Conservation (phyloP, 2,329 filamentous ascomycete genomes). For the Fusarium decemcellulare region DNA sequence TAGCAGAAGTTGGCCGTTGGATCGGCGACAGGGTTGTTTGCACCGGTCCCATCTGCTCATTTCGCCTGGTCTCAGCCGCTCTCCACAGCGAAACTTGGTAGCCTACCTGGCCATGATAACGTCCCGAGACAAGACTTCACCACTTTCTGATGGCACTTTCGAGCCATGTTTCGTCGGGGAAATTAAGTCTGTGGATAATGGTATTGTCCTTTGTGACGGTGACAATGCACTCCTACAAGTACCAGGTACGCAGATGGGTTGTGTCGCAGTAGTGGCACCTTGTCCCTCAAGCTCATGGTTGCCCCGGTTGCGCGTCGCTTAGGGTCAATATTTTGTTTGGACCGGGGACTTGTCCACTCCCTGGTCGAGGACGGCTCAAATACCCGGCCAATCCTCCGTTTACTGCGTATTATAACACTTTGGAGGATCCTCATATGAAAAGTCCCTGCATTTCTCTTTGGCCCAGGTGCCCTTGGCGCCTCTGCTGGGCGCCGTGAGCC, state of each 20-base stretch:
- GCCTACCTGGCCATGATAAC: neutral
- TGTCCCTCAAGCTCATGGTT: constrained; percentile 18
- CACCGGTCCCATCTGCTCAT: constrained; percentile 15
- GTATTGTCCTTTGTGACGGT: neutral
- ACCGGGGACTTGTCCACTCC: neutral
- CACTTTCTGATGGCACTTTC: neutral
- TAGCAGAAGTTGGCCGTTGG: constrained; percentile 7
- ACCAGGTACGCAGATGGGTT: too few relatives aligned
- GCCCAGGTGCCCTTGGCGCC: constrained; percentile 21
- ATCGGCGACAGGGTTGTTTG: constrained; percentile 11
- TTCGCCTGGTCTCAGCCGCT: constrained; percentile 23
- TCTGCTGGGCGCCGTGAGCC: constrained; percentile 8
- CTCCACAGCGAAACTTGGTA: constrained; percentile 8
- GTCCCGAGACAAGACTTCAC: constrained; percentile 14
- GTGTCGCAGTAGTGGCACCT: neutral
- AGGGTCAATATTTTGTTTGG: constrained; percentile 5
- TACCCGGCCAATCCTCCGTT: constrained; percentile 12
- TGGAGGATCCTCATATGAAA: constrained; percentile 16
- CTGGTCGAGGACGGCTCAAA: constrained; percentile 3
- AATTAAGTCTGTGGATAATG: neutral
- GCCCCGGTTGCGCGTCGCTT: constrained; percentile 27
- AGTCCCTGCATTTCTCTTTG: constrained; percentile 20
- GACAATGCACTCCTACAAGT: too few relatives aligned
- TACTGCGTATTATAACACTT: neutral
- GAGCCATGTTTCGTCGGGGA: neutral